phyloP scores from a whole-genome alignment of 345 rosid species.

The Citrus hindsii region DNA sequence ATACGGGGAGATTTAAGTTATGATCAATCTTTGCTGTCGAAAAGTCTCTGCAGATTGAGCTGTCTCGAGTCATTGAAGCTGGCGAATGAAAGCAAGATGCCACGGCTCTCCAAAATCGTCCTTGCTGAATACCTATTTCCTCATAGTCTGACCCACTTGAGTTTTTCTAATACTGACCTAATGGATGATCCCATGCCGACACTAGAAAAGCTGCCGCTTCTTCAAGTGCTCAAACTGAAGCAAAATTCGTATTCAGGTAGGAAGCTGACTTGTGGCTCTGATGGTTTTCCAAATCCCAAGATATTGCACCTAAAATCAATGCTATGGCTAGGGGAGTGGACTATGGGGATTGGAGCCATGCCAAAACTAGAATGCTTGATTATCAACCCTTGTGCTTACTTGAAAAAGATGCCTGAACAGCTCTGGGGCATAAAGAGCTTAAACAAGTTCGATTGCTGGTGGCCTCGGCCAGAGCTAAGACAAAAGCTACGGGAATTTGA shows the following conservation, averaged over 20 bases:
- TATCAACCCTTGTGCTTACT: not conserved
- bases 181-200: not conserved
- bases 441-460: not conserved
- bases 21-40: not conserved
- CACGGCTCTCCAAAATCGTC: not conserved
- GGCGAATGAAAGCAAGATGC: not conserved
- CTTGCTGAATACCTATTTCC: not conserved
- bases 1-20: not conserved
- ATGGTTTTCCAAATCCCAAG: not conserved
- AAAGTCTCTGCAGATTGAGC: not conserved
- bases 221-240: slow-evolving; percentile 1
- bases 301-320: slow-evolving; percentile 1
- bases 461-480: not conserved
- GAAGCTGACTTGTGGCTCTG: not conserved
- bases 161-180: not conserved
- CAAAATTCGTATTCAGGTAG: not conserved
- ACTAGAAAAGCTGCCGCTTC: not conserved
- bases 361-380: not conserved
- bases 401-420: not conserved
- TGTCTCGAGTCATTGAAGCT: not conserved
- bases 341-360: not conserved
- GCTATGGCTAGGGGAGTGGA: slow-evolving; percentile 6
- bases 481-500: not conserved
- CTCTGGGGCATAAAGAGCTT: not conserved
- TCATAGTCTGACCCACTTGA: not conserved